These are phyloP conservation scores for Hemisphaericaspora lyxosophila DNA, from an alignment of 1,139 yeast species.

Conservation along the genomic window DNA sequence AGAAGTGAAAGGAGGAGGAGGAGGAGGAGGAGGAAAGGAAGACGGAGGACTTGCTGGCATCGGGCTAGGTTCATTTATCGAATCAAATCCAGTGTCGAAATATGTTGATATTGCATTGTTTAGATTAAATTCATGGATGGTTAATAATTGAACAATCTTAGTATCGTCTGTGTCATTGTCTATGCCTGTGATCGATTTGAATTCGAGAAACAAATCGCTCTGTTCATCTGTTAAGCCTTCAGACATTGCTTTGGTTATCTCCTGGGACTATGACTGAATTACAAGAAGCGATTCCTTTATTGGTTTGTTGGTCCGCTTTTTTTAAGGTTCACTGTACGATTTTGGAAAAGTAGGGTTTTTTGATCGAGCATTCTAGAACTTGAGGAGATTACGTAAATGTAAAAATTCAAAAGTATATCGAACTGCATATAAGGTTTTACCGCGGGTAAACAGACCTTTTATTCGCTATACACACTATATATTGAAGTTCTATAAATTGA, in stretches of 20 bases:
- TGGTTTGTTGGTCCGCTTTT: too few species aligned
- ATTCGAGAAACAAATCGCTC: conserved; percentile 29
- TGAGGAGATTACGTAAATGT: too few species aligned
- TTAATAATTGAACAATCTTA: conserved; percentile 37
- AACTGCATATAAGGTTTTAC: too few species aligned
- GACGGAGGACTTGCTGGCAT: background rate
- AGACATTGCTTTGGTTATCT: conserved; percentile 4
- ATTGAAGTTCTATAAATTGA: too few species aligned
- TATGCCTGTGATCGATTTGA: conserved; percentile 46
- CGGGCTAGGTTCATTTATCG: conserved; percentile 13
- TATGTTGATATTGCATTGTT: conserved; percentile 51
- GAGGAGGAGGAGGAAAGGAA: background rate
- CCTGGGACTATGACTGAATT: too few species aligned
- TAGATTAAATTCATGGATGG: conserved; percentile 47
- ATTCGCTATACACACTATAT: too few species aligned
- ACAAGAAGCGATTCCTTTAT: too few species aligned
- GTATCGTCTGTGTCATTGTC: conserved; percentile 28
- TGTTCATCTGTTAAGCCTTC: conserved; percentile 9
- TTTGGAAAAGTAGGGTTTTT: too few species aligned
- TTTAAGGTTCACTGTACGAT: too few species aligned
- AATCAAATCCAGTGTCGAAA: conserved; percentile 50
- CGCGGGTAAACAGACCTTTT: too few species aligned
- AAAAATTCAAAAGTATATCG: too few species aligned
- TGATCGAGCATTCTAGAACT: too few species aligned
- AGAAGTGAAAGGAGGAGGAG: conserved; percentile 9